Base-by-base conservation (phyloP, 352 stramenopile species). In the Globisporangium uncinulatum region DNA sequence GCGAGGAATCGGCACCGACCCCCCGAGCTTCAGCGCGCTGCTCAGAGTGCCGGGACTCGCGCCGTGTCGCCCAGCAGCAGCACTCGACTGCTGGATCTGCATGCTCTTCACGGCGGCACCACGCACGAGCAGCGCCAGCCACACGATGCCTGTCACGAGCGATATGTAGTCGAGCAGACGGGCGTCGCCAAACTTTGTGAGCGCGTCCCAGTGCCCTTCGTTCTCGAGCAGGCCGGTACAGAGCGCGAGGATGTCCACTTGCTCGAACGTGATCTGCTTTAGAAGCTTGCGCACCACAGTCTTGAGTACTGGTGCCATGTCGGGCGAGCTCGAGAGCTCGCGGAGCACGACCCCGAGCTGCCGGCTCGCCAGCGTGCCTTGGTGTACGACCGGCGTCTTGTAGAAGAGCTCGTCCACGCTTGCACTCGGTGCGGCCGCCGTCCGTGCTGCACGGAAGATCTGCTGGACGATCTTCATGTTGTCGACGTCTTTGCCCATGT, bases 391-490 rank as follows among this genome's bases (percentile, higher is more conserved):
- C 2, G 77, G 76, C 7, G 55, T 63, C 42, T 71, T 74, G 54
- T 86, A 88, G 58, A 92, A 89, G 15, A 66, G 39, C 39, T 92
- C 79, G 46, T 92, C 76, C 10, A 59, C 65, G n/a, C 57, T 45
- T 34, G 61, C 68, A 34, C 55, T 47, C 11, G 42, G 64, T 36
- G 36, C 41, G 41, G 49, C 41, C 45, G 53, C 20, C n/a, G 49
- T 69, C 15, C 81, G 75, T 0, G 76, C 82, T 3, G 85, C 80
- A 17, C 81, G 75, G 47, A 95, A 92, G 29, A 95, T 92, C 45
- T 93, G 85, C 63, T 92, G 85, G 10, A 95, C 73, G 71, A 95
- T 91, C 60, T 95, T 95, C 57, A 95, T 89, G 61, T 95, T 95
- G 71, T 95, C 85, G 4, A 93, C 77, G 42, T 95, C 85, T 60